Evolutionary conservation across 768 basidiomycete species (phyloP).

Genomic region (Postia placenta): DNA sequence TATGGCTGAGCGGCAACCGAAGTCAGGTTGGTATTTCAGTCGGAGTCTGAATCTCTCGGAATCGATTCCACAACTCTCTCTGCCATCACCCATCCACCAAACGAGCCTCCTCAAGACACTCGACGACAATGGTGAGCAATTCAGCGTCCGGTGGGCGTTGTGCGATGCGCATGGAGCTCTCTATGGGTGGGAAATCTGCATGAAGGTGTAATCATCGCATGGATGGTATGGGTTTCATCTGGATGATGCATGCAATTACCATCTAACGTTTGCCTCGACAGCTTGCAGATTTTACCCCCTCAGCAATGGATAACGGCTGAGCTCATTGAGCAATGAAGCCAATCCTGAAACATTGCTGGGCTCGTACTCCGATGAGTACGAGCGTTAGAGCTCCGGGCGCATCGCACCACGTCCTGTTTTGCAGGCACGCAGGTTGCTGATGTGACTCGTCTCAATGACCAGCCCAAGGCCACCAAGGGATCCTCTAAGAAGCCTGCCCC

Average conservation of each 20-base stretch:
- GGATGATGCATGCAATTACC: constrained; percentile 9
- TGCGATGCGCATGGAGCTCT: constrained; percentile 14
- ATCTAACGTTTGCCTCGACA: neutral
- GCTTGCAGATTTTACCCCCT: constrained; percentile 10
- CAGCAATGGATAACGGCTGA: constrained; percentile 26
- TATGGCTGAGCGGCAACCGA: constrained; percentile 1
- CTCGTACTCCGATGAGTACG: constrained; percentile 21
- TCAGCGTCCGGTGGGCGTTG: neutral
- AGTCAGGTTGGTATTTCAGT: neutral
- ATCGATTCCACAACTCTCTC: neutral
- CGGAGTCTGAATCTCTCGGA: constrained; percentile 8
- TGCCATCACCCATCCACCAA: constrained; percentile 1
- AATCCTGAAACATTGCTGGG: constrained; percentile 38
- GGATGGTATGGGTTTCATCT: constrained; percentile 22
- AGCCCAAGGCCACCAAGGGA: constrained; percentile 72
- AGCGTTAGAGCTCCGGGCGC: constrained; percentile 51
- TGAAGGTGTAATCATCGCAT: constrained; percentile 8
- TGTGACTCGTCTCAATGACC: constrained; percentile 83
- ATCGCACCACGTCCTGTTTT: constrained; percentile 25
- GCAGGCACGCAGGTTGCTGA: constrained; percentile 20
- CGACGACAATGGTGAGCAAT: constrained; percentile 18
- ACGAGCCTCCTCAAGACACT: constrained; percentile 12
- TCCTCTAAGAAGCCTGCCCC: constrained; percentile 81
- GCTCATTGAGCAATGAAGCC: constrained; percentile 29
- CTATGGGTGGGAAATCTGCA: constrained; percentile 9